Evolutionary conservation across 257 asterid species (phyloP), one percentile per base, ranked within the genome.

Genomic region (Solanum pimpinellifolium): DNA sequence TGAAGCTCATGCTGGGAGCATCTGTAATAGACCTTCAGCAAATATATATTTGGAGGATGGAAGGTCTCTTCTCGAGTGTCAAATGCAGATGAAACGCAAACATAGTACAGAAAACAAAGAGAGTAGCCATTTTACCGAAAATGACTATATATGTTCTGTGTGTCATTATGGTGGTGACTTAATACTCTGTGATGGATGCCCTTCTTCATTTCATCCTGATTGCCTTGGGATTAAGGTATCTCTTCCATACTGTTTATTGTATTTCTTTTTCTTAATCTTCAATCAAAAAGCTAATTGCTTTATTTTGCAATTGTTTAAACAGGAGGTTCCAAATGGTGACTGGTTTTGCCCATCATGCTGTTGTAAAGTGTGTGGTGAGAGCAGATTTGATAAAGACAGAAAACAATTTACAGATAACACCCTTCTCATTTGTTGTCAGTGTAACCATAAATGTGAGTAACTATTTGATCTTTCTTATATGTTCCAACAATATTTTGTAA

Each of bases 281-380:
- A 69, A 69, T 10, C 70, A 80, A 35, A 44, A 86, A 42, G 18
- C 42, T 29, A 46, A 78, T 78, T 82, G 39, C 25, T 73, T 73
- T 47, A 49, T 81, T 49, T 80, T 81, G 44, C 60, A 81, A 11
- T 81, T 87, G 31, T 35, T 88, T 92, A 42, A 82, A 68, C 93
- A 97, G 99, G 95, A 89, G 62, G 89, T 97, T 47, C 99, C 99
- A 9, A 95, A 92, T 25, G 99, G 99, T 84, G 95, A 94, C 86
- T 97, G 99, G 99, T 97, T 96, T 92, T 97, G 99, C 92, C 98
- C 96, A 12, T 92, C 98, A 14, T 97, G 99, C 93, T 92, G 98
- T 91, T 97, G 99, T 88, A 89, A 91, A 89, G 92, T 93, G 88
- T 97, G 99, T 93, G 92, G 90, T 86, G 86, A 85, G 84, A 86